Conservation (phyloP, 2,329 filamentous ascomycete species). For the Penicillium sp. region DNA sequence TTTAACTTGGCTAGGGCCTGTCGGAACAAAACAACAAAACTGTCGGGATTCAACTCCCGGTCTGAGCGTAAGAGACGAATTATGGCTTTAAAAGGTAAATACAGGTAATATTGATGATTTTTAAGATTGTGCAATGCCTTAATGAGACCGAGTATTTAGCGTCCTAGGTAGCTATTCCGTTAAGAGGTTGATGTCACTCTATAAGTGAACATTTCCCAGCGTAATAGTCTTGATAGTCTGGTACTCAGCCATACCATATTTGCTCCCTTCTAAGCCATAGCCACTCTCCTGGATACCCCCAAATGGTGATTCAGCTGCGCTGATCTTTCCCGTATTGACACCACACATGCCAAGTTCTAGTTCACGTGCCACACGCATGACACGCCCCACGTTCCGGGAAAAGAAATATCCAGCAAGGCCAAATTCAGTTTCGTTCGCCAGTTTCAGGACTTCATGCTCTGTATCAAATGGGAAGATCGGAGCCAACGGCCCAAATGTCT, state of each 20-base stretch:
- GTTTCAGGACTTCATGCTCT: slow-evolving; percentile 81
- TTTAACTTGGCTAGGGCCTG: too few relatives aligned
- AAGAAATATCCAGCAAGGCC: slow-evolving; percentile 96
- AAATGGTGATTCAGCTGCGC: slow-evolving; percentile 62
- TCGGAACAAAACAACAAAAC: too few relatives aligned
- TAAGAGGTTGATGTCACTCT: too few relatives aligned
- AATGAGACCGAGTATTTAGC: too few relatives aligned
- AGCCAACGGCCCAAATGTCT: slow-evolving; percentile 94
- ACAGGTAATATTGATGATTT: too few relatives aligned
- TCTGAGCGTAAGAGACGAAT: too few relatives aligned
- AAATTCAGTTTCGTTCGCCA: slow-evolving; percentile 82
- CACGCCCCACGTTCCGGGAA: slow-evolving; percentile 63
- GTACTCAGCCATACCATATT: slow-evolving; percentile 78
- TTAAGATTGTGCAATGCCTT: too few relatives aligned
- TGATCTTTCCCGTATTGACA: slow-evolving; percentile 73
- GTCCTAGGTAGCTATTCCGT: too few relatives aligned
- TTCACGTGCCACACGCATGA: slow-evolving; percentile 65
- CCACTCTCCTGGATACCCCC: slow-evolving; percentile 85
- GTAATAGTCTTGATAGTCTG: slow-evolving; percentile 74
- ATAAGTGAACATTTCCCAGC: too few relatives aligned
- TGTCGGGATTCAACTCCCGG: too few relatives aligned
- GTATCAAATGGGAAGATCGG: slow-evolving; percentile 86
- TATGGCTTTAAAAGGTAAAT: too few relatives aligned
- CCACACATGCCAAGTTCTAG: slow-evolving; percentile 56
- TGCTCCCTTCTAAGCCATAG: slow-evolving; percentile 77